These are phyloP conservation scores for Anthoceros angustus DNA, from an alignment of 225 moss, liverwort and hornwort species.

Conservation along the genomic window DNA sequence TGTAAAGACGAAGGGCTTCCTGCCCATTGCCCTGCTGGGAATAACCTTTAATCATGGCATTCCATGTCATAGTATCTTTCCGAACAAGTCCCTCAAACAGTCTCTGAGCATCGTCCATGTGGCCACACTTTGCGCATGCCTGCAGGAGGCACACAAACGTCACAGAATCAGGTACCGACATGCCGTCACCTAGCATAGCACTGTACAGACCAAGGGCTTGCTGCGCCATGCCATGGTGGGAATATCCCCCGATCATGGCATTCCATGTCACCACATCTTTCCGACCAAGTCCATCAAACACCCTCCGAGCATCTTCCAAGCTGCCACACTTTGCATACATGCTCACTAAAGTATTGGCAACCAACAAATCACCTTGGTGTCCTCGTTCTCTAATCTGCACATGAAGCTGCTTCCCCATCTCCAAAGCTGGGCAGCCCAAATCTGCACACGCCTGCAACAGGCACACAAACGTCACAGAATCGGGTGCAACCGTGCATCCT, in stretches of 20 bases:
- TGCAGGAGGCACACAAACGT: neutral
- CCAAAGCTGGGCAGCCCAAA: neutral
- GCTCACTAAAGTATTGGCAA: neutral
- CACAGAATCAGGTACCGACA: neutral
- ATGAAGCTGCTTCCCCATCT: neutral
- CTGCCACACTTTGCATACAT: neutral
- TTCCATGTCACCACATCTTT: constrained; percentile 1
- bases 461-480: neutral
- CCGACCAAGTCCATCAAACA: neutral
- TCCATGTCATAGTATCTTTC: constrained; percentile 2
- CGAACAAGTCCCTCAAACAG: neutral
- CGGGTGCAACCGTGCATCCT: neutral
- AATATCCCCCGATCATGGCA: neutral
- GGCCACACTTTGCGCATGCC: neutral
- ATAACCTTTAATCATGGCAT: constrained; percentile 1
- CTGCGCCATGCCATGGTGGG: neutral
- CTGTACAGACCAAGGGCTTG: neutral
- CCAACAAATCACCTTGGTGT: neutral
- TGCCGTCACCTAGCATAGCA: neutral
- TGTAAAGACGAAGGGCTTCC: neutral
- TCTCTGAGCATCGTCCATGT: neutral
- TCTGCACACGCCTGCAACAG: neutral
- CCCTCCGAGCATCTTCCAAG: neutral
- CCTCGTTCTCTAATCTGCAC: neutral
- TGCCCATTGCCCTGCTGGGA: neutral